Conservation (phyloP, 2,329 filamentous ascomycete genomes). For the Trichophyton equinum region DNA sequence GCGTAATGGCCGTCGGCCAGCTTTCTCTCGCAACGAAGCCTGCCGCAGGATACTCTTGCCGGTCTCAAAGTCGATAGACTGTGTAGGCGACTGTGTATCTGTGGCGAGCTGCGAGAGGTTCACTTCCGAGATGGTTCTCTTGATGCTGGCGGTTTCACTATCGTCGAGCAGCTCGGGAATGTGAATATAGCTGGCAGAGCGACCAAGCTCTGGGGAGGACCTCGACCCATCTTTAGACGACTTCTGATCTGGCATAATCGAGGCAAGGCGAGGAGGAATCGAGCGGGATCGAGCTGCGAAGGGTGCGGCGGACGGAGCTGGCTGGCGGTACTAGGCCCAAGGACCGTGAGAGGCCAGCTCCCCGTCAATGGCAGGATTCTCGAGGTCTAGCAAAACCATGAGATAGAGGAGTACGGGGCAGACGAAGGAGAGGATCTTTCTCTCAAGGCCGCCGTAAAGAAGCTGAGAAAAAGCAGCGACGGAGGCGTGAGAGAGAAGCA, state of each 20-base stretch:
- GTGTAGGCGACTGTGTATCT: slow-evolving; percentile 20
- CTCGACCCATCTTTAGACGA: slow-evolving; percentile 16
- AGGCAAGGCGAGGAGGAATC: slow-evolving; percentile 7
- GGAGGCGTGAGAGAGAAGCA: background rate
- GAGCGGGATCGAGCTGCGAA: slow-evolving; percentile 12
- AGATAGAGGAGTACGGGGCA: background rate
- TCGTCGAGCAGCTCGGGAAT: slow-evolving; percentile 33
- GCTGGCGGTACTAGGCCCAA: slow-evolving; percentile 6
- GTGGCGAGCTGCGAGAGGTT: slow-evolving; percentile 29
- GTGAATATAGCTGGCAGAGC: slow-evolving; percentile 48
- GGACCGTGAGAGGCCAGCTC: slow-evolving; percentile 31
- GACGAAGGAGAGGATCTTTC: background rate
- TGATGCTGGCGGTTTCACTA: slow-evolving; percentile 27
- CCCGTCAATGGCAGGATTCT: slow-evolving; percentile 21
- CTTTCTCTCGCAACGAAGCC: slow-evolving; percentile 25
- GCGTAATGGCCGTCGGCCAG: background rate
- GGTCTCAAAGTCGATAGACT: slow-evolving; percentile 27
- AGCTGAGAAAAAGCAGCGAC: background rate
- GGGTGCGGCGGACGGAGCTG: slow-evolving; percentile 9
- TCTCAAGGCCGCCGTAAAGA: background rate
- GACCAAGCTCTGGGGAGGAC: slow-evolving; percentile 28
- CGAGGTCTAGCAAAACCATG: background rate
- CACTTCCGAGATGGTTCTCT: slow-evolving; percentile 40
- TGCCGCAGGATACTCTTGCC: slow-evolving; percentile 32
- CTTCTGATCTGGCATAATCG: slow-evolving; percentile 25